phyloP scores from a whole-genome alignment of 257 asterid genomes.

The Fraxinus cuspidata region DNA sequence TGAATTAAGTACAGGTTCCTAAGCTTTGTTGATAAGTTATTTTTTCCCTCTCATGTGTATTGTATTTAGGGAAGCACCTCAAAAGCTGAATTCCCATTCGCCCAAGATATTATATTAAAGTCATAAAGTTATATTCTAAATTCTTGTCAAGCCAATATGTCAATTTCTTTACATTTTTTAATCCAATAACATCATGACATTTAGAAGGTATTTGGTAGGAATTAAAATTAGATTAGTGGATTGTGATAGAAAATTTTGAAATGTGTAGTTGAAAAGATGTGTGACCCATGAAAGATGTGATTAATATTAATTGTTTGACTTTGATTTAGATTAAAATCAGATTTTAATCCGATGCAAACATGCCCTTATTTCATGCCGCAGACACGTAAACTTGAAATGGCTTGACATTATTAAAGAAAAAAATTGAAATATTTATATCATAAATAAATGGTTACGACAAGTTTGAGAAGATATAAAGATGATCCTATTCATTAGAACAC shows the following conservation, averaged over 20 bases:
- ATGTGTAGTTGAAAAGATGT: too few species aligned
- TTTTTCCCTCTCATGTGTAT: slow-evolving; percentile 35
- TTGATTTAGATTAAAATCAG: too few species aligned
- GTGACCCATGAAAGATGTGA: too few species aligned
- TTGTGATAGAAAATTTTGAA: too few species aligned
- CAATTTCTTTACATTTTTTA: not conserved
- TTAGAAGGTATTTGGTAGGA: too few species aligned
- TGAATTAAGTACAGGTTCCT: slow-evolving; percentile 40
- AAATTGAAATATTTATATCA: not conserved
- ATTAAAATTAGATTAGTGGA: too few species aligned
- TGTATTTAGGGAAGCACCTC: slow-evolving; percentile 55
- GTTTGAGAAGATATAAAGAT: too few species aligned
- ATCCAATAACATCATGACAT: not conserved
- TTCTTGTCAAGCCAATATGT: slow-evolving; percentile 53
- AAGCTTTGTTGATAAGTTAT: slow-evolving; percentile 36
- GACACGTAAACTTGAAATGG: not conserved
- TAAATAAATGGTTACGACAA: too few species aligned
- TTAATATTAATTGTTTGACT: too few species aligned
- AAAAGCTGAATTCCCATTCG: slow-evolving; percentile 72
- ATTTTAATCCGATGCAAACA: too few species aligned
- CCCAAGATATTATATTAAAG: slow-evolving; percentile 54
- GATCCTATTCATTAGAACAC: too few species aligned
- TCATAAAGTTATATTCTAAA: slow-evolving; percentile 46
- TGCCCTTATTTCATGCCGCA: not conserved
- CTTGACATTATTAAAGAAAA: not conserved